phyloP scores from a whole-genome alignment of 345 rosid genomes.

The Brassica carinata region DNA sequence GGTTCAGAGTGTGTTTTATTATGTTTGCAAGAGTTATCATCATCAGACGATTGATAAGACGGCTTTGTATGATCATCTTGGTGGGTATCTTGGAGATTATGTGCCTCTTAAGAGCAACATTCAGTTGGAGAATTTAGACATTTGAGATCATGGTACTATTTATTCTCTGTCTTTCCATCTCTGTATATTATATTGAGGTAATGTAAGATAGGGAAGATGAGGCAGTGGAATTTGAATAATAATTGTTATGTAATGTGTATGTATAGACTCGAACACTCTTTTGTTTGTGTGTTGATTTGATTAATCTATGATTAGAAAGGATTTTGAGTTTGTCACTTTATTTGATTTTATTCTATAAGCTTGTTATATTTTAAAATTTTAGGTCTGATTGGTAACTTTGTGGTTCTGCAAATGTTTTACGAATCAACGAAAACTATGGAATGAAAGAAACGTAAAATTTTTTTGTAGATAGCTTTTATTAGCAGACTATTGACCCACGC shows the following conservation, averaged over 20 bases:
- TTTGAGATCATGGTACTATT: conserved; percentile 9
- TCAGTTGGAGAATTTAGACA: conserved; percentile 86
- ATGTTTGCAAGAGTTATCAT: conserved; percentile 94
- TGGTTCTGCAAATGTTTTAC: too few species aligned
- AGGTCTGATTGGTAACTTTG: neutral
- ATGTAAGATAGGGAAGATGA: conserved; percentile 23
- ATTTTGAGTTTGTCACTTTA: neutral
- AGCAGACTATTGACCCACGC: too few species aligned
- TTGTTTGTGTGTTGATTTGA: neutral
- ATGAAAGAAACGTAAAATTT: too few species aligned
- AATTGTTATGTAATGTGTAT: neutral
- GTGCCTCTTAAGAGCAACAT: conserved; percentile 92
- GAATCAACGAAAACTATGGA: too few species aligned
- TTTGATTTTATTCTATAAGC: neutral
- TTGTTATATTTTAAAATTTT: too few species aligned
- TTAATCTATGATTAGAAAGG: neutral
- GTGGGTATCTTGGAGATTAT: conserved; percentile 96
- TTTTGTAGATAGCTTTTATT: too few species aligned
- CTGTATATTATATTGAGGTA: neutral
- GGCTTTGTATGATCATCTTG: conserved; percentile 87
- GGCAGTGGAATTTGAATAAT: neutral
- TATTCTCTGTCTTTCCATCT: neutral
- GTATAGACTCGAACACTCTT: neutral
- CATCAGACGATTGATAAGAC: conserved; percentile 84
- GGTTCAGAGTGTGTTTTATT: conserved; percentile 93